Evolutionary conservation across 2,329 filamentous ascomycete species (phyloP).

Genomic region (Penicillium italicum): DNA sequence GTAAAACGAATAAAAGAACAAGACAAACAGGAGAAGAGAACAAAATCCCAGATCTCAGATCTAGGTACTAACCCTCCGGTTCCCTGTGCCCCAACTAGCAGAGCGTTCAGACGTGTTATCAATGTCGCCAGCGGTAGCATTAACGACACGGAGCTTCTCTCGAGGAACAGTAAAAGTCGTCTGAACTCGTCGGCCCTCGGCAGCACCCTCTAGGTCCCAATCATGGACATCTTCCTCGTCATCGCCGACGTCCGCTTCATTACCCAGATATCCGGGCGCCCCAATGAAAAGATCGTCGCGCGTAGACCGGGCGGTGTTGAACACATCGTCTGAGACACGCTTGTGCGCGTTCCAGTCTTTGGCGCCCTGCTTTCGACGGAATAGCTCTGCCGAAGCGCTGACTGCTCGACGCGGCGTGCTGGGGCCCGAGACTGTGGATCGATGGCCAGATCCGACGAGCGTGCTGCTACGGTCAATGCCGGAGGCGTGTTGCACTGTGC

Average conservation of each 20-base stretch:
- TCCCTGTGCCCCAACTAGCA: slow-evolving; percentile 16
- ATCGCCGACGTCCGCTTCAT: slow-evolving; percentile 24
- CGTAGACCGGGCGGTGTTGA: slow-evolving; percentile 15
- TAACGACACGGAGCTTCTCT: slow-evolving; percentile 83
- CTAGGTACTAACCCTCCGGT: slow-evolving; percentile 5
- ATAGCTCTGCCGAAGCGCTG: slow-evolving; percentile 48
- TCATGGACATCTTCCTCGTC: slow-evolving; percentile 41
- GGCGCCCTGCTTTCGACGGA: slow-evolving; percentile 51
- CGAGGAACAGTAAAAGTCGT: slow-evolving; percentile 93
- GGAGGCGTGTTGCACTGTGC: slow-evolving; percentile 23
- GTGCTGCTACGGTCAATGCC: slow-evolving; percentile 29
- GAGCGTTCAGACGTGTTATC: slow-evolving; percentile 32
- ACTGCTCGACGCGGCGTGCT: slow-evolving; percentile 45
- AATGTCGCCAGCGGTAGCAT: slow-evolving; percentile 54
- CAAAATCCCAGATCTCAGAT: not conserved
- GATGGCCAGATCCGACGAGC: slow-evolving; percentile 15
- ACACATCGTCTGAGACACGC: slow-evolving; percentile 20
- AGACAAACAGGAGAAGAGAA: not conserved
- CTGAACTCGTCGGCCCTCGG: slow-evolving; percentile 69
- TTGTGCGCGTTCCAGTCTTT: slow-evolving; percentile 50
- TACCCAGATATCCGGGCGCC: slow-evolving; percentile 24
- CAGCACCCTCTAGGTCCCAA: slow-evolving; percentile 73
- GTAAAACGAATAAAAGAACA: not conserved
- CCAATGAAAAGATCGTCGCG: slow-evolving; percentile 29
- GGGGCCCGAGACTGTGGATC: slow-evolving; percentile 5